These are phyloP conservation scores for Magnusiomyces ingens DNA, from an alignment of 1,139 yeast genomes.

Conservation along the genomic window DNA sequence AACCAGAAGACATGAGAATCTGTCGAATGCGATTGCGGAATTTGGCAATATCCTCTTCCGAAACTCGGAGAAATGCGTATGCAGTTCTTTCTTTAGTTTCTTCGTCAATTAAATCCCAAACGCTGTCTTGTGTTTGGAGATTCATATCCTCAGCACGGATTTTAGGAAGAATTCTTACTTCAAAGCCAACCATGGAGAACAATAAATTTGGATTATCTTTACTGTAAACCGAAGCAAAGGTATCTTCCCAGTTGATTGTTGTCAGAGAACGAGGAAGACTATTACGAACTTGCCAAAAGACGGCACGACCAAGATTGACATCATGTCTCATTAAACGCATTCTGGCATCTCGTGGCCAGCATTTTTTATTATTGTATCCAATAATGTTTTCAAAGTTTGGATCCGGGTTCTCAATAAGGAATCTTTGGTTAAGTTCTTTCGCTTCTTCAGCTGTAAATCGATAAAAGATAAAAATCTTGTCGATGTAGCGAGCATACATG, in stretches of 20 bases:
- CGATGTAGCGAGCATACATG: conserved; percentile 75
- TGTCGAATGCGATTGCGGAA: conserved; percentile 85
- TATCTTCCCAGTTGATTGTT: conserved; percentile 69
- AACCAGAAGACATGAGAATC: conserved; percentile 90
- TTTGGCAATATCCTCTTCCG: conserved; percentile 68
- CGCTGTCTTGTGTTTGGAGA: conserved; percentile 56
- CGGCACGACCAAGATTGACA: conserved; percentile 87
- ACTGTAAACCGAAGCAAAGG: conserved; percentile 84
- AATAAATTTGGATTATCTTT: conserved; percentile 81
- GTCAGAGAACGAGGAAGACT: conserved; percentile 74
- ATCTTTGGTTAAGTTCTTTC: conserved; percentile 67
- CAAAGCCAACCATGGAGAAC: conserved; percentile 93
- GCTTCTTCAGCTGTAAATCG: conserved; percentile 70
- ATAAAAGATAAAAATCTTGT: conserved; percentile 72
- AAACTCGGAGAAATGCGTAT: conserved; percentile 77
- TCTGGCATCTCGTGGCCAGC: conserved; percentile 93
- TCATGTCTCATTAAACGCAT: conserved; percentile 90
- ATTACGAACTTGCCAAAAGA: conserved; percentile 80
- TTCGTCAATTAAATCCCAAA: conserved; percentile 80
- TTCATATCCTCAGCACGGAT: conserved; percentile 41
- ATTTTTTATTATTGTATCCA: conserved; percentile 79
- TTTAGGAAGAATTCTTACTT: conserved; percentile 80
- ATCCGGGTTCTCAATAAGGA: conserved; percentile 78
- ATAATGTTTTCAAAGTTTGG: conserved; percentile 83
- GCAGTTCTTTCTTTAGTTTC: conserved; percentile 81